Evolutionary conservation across 2,329 filamentous ascomycete species (phyloP), one percentile per base, ranked within the genome.

Genomic region (Scleromitrula shiraiana): DNA sequence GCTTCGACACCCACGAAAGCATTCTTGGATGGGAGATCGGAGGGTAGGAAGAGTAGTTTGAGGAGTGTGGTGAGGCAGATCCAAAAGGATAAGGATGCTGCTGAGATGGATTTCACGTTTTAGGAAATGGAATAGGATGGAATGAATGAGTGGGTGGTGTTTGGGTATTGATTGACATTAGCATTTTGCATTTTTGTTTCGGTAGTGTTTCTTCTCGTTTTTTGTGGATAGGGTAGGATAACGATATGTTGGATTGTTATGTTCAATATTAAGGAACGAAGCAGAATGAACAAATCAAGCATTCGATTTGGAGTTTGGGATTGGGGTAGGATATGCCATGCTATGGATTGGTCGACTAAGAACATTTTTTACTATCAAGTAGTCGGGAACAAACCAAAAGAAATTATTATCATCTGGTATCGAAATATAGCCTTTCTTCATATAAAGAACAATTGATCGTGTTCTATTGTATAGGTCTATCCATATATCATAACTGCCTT

Each of bases 61-160:
- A 36, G 19, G 33, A 36, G 33, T 44, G 19, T 20, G 24, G 26
- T 53, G 32, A 53, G 33, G 9, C 33, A 36, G 33, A 36, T 36
- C 10, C 15, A 17, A 9, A 36, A 36, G 17, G 33, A 36, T 10
- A 17, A 36, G 33, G 33, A 36, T 20, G 10, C 33, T 20, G 19
- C 9, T n/a, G 33, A 36, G 33, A 17, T 7, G 29, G 12, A n/a
- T 32, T 6, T 15, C 14, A 15, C 29, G 29, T n/a, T 7, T 12
- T 32, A 32, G 29, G 14, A 6, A 32, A 6, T 12, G 29, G 29
- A 6, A 6, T n/a, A 7, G 29, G 12, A 32, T 12, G 29, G 29
- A 15, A 5, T 5, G 29, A n/a, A n/a, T 4, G 29, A 17, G 17
- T 17, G 19, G 7, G 10, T 37, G 33, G 10, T 37, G 33, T 37